Evolutionary conservation across 1,284 basidiomycete species (phyloP).

Genomic region (Trametes polyzona): DNA sequence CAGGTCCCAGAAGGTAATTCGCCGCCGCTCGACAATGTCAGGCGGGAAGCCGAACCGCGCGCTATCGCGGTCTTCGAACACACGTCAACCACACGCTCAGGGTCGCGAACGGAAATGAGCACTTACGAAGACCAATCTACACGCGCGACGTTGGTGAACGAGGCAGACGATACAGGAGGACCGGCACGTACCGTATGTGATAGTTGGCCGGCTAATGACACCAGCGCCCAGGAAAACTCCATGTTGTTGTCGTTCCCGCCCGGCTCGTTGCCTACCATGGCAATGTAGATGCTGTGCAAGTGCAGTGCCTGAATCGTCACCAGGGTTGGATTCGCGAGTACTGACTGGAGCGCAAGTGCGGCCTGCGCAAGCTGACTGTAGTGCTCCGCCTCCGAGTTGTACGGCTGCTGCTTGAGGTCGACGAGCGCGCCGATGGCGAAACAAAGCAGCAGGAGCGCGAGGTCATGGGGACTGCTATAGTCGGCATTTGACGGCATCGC

Average conservation of each 20-base stretch:
- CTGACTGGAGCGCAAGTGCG: constrained; percentile 40
- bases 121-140: constrained; percentile 39
- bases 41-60: constrained; percentile 43
- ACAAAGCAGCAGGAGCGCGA: constrained; percentile 60
- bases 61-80: constrained; percentile 45
- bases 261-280: constrained; percentile 56
- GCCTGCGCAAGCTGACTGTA: constrained; percentile 57
- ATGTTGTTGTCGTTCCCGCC: constrained; percentile 48
- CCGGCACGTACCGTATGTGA: constrained; percentile 39
- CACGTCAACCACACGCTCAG: neutral
- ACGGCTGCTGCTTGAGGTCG: constrained; percentile 63
- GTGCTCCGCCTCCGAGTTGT: constrained; percentile 59
- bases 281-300: constrained; percentile 57
- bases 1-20: constrained; percentile 49
- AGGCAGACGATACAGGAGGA: neutral
- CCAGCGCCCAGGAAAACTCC: constrained; percentile 41
- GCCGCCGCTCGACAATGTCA: constrained; percentile 41
- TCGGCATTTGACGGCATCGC: constrained; percentile 32
- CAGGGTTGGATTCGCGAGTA: constrained; percentile 41
- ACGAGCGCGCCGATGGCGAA: constrained; percentile 65
- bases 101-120: neutral
- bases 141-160: neutral
- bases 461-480: constrained; percentile 49
- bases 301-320: constrained; percentile 55
- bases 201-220: constrained; percentile 38